Base-by-base conservation (phyloP, 495 filamentous ascomycete genomes). In the Penicillium cataractarum region DNA sequence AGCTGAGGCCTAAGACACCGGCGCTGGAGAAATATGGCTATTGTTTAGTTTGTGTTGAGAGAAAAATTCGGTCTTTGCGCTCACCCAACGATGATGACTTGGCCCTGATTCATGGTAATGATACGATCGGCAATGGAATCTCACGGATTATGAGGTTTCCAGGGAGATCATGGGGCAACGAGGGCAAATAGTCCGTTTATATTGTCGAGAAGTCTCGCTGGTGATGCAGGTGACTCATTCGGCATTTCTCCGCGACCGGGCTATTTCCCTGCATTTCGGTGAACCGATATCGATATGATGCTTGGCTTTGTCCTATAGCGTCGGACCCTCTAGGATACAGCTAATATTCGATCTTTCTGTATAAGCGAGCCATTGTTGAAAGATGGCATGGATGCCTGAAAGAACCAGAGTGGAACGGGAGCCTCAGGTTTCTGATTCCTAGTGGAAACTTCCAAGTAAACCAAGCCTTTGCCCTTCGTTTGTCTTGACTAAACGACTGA, bases 81-180 rank as follows among this genome's bases (percentile, higher is more conserved):
- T 33, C 24, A 54, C 51, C 51, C 51, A 31, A 54, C 51, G 24
- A 54, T 54, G 51, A 54, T 32, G 6, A 37, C 32, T 21, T 54
- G 51, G 17, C 32, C 31, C 21, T 22, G 4, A 50, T 24, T n/a
- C 46, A 50, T 50, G 24, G 46, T 50, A 7, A 26, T 50, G 1
- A 15, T 13, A 50, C 26, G 26, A 29, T 33, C 10, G n/a, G 12
- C 2, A 31, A 3, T 35, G 2, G 6, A 37, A 22, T 35, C n/a
- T 35, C 19, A 10, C 0, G 37, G n/a, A 6, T 35, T n/a, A 54
- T 22, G 29, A 37, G 0, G n/a, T 3, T 31, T 21, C 9, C 6
- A n/a, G 8, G 8, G 21, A 33, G 5, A 46, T 3, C 8, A 46
- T 13, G 22, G 6, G 22, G 2, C 8, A 7, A 22, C 5, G 1